Base-by-base conservation (phyloP, 441 rosid genomes). In the Gossypium schwendimanii region DNA sequence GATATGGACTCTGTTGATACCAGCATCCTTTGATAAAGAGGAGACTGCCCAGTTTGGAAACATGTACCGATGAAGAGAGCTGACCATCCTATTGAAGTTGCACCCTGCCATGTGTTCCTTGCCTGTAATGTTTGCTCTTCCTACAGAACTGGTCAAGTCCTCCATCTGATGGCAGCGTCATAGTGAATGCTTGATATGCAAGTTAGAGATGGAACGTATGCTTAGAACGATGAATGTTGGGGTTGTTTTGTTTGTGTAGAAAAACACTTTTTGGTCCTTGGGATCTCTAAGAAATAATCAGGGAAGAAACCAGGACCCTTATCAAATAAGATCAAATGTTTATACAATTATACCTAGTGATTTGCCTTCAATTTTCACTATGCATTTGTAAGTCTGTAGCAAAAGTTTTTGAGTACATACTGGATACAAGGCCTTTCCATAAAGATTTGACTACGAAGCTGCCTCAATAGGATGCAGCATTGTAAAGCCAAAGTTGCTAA, bases 81-180 rank as follows among this genome's bases (percentile, higher is more conserved):
- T 0, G 92, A 87, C 1, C 97, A 90, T 84, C 97, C 95, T 4
- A 65, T 73, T 1, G 98, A 90, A 75, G 84, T 93, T 0, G 93
- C 96, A 0, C 91, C 93, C 2, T 81, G 78, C 9, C 91, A 72
- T 60, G 90, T 90, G 59, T 93, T 93, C 85, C 87, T 91, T 2
- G 96, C 96, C 6, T 86, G 87, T 73, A 85, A 88, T 74, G 80
- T 84, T 0, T 90, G 90, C 86, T 91, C 97, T 2, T 91, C 97
- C 67, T 91, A 89, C 87, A 82, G 85, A 33, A 85, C 86, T 0
- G 92, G 97, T 58, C 96, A 89, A 74, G 87, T 90, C 72, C 87
- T 91, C 47, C 94, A 91, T 69, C 98, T 94, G 2, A 91, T 18
- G 94, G 92, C 61, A 90, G 97, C n/a, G 39, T 53, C 3, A 71